Conservation (phyloP, 106 monocot species). For the Platanthera guangdongensis region DNA sequence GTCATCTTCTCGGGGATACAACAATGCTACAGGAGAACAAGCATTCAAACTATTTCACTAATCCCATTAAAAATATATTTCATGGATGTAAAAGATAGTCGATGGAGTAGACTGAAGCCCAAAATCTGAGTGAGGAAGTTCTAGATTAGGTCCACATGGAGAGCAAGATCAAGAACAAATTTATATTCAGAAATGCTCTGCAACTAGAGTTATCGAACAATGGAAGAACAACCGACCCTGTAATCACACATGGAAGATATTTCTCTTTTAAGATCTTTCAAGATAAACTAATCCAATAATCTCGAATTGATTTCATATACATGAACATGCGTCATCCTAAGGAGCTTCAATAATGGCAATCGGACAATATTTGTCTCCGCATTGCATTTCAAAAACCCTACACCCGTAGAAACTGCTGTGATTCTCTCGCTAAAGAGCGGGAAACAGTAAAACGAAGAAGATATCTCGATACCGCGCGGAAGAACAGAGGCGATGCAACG, state of each 20-base stretch:
- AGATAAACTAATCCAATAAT: background rate
- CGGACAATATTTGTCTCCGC: background rate
- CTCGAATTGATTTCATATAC: background rate
- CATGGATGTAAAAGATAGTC: background rate
- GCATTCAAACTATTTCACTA: background rate
- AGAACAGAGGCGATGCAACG: background rate
- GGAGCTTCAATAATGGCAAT: background rate
- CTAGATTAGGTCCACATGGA: background rate
- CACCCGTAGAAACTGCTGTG: background rate
- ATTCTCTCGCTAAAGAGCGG: background rate
- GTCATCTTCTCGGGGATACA: background rate
- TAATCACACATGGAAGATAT: background rate
- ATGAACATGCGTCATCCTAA: background rate
- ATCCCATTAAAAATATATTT: background rate
- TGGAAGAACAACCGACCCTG: too few relatives aligned
- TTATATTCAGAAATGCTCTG: background rate
- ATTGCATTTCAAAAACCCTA: background rate
- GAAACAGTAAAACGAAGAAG: too few relatives aligned
- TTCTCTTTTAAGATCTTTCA: background rate
- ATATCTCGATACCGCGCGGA: background rate
- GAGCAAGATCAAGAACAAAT: background rate
- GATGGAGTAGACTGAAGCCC: background rate
- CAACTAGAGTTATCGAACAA: too few relatives aligned
- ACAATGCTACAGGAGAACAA: background rate
- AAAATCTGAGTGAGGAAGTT: background rate